These are phyloP conservation scores for Komagataella kurtzmanii DNA, from an alignment of 805 yeast species.

Conservation along the genomic window DNA sequence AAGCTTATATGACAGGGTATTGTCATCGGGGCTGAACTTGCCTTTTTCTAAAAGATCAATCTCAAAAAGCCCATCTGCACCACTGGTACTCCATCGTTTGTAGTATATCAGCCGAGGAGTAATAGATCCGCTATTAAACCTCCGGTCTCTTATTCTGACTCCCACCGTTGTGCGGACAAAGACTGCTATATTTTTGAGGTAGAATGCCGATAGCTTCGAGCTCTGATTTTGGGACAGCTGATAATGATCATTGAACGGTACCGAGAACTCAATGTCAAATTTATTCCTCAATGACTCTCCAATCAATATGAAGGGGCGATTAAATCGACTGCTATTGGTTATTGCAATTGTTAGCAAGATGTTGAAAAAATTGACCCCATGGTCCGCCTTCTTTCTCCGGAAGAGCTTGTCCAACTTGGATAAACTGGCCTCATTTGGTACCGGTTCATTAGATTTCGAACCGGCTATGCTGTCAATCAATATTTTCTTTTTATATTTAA, in stretches of 20 bases:
- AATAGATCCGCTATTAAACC: neutral
- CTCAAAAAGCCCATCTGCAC: neutral
- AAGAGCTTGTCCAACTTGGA: neutral
- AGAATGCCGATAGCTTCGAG: neutral
- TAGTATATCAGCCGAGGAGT: neutral
- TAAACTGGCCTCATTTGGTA: neutral
- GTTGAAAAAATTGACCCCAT: neutral
- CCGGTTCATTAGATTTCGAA: neutral
- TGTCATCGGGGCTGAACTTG: neutral
- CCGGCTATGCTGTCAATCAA: neutral
- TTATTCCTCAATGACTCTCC: neutral
- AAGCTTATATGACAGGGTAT: neutral
- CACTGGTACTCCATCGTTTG: neutral
- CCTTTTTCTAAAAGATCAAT: neutral
- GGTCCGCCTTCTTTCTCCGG: neutral
- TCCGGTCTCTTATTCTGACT: neutral
- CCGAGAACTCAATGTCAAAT: neutral
- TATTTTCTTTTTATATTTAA: neutral
- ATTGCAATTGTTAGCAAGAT: neutral
- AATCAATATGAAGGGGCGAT: neutral
- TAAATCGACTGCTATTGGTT: neutral
- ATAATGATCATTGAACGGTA: neutral
- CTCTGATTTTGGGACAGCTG: neutral
- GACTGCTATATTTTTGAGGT: neutral
- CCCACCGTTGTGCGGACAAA: neutral